Evolutionary conservation across 1,284 basidiomycete species (phyloP).

Genomic region (Ceratobasidium sp.): DNA sequence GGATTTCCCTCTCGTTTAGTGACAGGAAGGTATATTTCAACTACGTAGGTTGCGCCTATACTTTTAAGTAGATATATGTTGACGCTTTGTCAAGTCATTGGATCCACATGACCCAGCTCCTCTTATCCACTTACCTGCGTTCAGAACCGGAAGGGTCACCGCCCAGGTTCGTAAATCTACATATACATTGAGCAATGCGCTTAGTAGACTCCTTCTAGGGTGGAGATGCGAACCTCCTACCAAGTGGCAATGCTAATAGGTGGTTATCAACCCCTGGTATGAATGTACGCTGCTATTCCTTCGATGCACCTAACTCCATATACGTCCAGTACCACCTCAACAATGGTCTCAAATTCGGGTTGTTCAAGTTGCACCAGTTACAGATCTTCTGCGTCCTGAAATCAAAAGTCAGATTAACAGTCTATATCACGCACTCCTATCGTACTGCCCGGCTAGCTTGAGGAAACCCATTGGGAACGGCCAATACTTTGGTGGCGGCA

Average conservation of each 20-base stretch:
- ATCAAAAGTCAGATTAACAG: background rate
- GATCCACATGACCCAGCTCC: no score
- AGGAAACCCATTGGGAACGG: no score
- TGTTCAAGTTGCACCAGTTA: background rate
- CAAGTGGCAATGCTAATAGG: background rate
- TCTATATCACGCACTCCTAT: background rate
- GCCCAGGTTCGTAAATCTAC: background rate
- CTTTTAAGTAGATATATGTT: no score
- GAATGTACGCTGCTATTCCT: background rate
- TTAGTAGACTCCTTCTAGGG: background rate
- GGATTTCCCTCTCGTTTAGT: conserved; percentile 1
- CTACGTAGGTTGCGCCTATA: background rate
- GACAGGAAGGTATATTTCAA: background rate
- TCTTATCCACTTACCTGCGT: background rate
- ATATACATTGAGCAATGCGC: background rate
- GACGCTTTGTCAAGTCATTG: no score
- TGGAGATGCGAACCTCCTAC: background rate
- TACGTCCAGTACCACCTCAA: conserved; percentile 3
- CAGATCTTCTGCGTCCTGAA: background rate
- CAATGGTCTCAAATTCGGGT: conserved; percentile 8
- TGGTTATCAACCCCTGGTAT: conserved; percentile 6
- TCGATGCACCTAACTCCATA: no score
- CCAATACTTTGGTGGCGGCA: background rate
- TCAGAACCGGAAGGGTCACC: background rate
- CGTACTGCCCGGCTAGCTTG: background rate